Evolutionary conservation across 805 yeast species (phyloP).

Genomic region (Ogataea angusta): DNA sequence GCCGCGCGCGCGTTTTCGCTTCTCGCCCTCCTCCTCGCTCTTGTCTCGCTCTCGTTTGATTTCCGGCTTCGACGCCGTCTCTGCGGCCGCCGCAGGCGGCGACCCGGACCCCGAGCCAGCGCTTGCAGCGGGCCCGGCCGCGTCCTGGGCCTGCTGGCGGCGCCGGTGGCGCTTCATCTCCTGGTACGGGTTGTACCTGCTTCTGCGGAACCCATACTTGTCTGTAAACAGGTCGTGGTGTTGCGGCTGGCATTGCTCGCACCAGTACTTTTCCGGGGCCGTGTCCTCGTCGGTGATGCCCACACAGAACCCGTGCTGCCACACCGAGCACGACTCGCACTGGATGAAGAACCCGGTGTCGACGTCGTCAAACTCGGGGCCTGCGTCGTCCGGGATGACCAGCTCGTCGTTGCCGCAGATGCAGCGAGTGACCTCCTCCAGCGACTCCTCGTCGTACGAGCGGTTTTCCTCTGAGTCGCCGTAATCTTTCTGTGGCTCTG

Average conservation of each 20-base stretch:
- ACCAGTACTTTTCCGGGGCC: constrained; percentile 93
- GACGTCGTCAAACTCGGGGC: constrained; percentile 37
- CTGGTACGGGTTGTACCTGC: constrained; percentile 46
- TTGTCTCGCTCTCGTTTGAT: constrained; percentile 11
- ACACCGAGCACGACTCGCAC: constrained; percentile 87
- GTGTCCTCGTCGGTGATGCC: constrained; percentile 71
- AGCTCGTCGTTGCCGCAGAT: constrained; percentile 51
- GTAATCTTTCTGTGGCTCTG: constrained; percentile 21
- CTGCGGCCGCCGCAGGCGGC: constrained; percentile 7
- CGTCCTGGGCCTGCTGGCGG: constrained; percentile 22
- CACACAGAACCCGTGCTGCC: constrained; percentile 98
- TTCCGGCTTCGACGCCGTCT: constrained; percentile 15
- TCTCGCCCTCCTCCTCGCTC: constrained; percentile 18
- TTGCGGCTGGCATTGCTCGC: constrained; percentile 88
- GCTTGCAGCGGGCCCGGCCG: constrained; percentile 13
- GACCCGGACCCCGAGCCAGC: constrained; percentile 8
- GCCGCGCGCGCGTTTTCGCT: constrained; percentile 26
- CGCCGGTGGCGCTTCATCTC: constrained; percentile 24
- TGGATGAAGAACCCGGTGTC: constrained; percentile 69
- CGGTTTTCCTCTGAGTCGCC: constrained; percentile 19
- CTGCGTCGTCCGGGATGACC: constrained; percentile 29
- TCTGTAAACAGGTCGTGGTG: constrained; percentile 57
- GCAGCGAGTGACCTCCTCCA: constrained; percentile 51
- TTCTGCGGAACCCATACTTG: constrained; percentile 44
- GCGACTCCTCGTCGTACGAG: constrained; percentile 23